Evolutionary conservation across 2,329 filamentous ascomycete species (phyloP).

Genomic region (Amauroascus niger): DNA sequence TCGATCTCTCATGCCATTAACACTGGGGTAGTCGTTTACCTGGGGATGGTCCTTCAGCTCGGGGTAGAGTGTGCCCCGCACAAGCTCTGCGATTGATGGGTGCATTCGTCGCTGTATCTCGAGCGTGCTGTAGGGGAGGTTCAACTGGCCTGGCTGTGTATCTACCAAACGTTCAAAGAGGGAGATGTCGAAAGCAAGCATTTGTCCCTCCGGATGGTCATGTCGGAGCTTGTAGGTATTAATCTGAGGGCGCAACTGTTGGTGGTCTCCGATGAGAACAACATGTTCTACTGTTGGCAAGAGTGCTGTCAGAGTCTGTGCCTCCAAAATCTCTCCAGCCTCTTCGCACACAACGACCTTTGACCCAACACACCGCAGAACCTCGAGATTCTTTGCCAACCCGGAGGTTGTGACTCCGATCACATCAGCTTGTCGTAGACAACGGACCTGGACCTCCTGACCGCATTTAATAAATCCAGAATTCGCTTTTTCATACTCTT

Average conservation of each 20-base stretch:
- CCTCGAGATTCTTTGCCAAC: constrained; percentile 51
- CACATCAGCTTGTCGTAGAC: constrained; percentile 47
- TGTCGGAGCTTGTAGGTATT: constrained; percentile 52
- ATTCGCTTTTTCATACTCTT: constrained; percentile 10
- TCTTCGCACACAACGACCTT: constrained; percentile 60
- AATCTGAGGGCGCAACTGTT: constrained; percentile 60
- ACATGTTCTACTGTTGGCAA: constrained; percentile 50
- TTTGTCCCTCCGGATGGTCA: constrained; percentile 40
- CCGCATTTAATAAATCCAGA: neutral
- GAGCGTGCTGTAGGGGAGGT: constrained; percentile 38
- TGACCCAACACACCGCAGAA: constrained; percentile 47
- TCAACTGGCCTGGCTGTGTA: neutral
- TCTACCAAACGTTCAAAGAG: constrained; percentile 47
- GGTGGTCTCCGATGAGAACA: constrained; percentile 63
- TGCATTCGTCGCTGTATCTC: constrained; percentile 57
- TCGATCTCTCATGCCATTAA: constrained; percentile 41
- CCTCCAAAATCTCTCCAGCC: constrained; percentile 63
- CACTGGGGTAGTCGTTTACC: constrained; percentile 43
- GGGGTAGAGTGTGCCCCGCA: constrained; percentile 48
- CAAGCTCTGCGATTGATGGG: constrained; percentile 50
- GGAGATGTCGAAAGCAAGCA: constrained; percentile 49
- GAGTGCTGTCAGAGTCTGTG: constrained; percentile 55
- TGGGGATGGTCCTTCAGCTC: constrained; percentile 52
- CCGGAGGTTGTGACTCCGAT: constrained; percentile 64
- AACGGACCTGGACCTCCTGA: constrained; percentile 32